Conservation (phyloP, 768 basidiomycete genomes). For the Mycena rebaudengoi region DNA sequence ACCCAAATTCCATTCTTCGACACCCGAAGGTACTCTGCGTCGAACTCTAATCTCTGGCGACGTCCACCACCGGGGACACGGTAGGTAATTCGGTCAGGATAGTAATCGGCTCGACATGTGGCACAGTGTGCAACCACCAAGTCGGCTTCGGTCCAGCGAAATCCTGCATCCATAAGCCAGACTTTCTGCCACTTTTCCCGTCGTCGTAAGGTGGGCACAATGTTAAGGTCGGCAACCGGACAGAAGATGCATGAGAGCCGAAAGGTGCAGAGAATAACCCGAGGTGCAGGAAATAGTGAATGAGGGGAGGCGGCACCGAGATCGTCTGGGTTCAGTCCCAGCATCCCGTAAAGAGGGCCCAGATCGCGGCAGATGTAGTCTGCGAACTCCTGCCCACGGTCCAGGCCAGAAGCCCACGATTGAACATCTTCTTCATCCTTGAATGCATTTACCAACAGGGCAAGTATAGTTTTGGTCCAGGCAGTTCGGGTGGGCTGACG, state of each 20-base stretch:
- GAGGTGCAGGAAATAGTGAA: neutral
- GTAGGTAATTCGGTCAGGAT: slow-evolving; percentile 29
- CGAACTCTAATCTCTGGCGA: slow-evolving; percentile 19
- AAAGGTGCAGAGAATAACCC: neutral
- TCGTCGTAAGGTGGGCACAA: slow-evolving; percentile 7
- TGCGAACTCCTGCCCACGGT: neutral
- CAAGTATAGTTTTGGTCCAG: neutral
- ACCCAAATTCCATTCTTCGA: slow-evolving; percentile 30
- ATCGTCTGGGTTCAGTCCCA: slow-evolving; percentile 1
- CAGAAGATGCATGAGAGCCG: slow-evolving; percentile 15
- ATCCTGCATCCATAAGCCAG: neutral
- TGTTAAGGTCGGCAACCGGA: slow-evolving; percentile 6
- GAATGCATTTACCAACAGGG: neutral
- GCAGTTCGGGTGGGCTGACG: neutral
- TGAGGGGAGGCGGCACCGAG: neutral
- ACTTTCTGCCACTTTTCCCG: slow-evolving; percentile 1
- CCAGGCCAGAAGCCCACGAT: slow-evolving; percentile 1
- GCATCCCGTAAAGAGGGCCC: neutral
- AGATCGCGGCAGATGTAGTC: neutral
- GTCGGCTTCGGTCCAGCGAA: slow-evolving; percentile 12
- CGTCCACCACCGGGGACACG: neutral
- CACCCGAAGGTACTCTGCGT: slow-evolving; percentile 27
- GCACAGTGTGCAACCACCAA: slow-evolving; percentile 18
- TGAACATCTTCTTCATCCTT: neutral
- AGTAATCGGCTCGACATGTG: slow-evolving; percentile 27